Conservation (phyloP, 139 green algal species). For the Micractinium sp. region DNA sequence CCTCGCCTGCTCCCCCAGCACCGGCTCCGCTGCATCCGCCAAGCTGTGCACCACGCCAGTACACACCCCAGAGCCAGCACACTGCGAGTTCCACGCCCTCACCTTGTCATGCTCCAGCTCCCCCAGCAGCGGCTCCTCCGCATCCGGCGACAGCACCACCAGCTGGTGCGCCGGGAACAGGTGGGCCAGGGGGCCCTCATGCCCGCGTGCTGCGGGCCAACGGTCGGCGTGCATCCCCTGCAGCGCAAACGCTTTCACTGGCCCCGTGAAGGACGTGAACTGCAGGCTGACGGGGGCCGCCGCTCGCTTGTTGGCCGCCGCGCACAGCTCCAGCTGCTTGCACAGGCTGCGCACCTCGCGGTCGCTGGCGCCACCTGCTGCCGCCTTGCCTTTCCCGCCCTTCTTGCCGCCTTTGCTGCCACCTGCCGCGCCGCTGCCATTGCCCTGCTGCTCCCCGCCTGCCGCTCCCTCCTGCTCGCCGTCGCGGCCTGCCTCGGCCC, state of each 20-base stretch:
- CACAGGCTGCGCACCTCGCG: conserved; percentile 38
- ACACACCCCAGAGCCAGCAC: not conserved
- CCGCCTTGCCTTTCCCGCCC: not conserved
- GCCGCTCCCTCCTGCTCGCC: no score
- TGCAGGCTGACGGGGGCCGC: conserved; percentile 14
- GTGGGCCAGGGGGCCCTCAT: not conserved
- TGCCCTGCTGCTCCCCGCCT: no score
- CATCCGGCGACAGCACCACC: conserved; percentile 37
- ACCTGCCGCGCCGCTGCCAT: not conserved
- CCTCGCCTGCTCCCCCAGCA: not conserved
- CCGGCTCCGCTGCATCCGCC: not conserved
- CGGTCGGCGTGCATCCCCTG: conserved; percentile 28
- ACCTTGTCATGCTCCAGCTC: conserved; percentile 16
- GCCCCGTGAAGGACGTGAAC: conserved; percentile 8
- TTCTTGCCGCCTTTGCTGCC: not conserved
- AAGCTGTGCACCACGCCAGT: not conserved
- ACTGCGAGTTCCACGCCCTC: not conserved
- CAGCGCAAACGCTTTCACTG: conserved; percentile 14
- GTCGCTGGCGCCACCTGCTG: not conserved
- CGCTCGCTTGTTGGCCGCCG: conserved; percentile 26
- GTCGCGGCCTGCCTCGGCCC: no score
- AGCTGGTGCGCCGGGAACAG: not conserved
- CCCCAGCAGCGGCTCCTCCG: conserved; percentile 1
- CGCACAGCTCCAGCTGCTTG: conserved; percentile 42
- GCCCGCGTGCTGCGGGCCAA: conserved; percentile 15